Conservation (phyloP, 371 early-diverging fungal species). For the Saksenaea vasiformis region DNA sequence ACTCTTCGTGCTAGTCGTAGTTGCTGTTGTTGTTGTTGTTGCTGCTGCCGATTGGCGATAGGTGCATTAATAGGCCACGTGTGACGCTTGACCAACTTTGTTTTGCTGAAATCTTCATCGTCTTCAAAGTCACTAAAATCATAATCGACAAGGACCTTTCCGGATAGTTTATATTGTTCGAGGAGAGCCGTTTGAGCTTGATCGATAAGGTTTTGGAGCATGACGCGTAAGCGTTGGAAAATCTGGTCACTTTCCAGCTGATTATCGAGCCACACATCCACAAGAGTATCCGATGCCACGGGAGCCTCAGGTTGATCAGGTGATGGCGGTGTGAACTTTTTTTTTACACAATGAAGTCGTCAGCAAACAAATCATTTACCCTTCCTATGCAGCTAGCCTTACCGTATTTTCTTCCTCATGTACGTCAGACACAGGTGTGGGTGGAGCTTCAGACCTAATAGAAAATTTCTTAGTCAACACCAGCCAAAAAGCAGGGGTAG, state of each 20-base stretch:
- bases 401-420: conserved; percentile 14
- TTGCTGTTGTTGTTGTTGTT: background rate
- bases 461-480: background rate
- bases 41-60: background rate
- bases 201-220: conserved; percentile 26
- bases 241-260: conserved; percentile 22
- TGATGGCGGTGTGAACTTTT: conserved; percentile 6
- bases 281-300: conserved; percentile 8
- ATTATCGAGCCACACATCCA: conserved; percentile 17
- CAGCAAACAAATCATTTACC: background rate
- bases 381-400: background rate
- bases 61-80: background rate
- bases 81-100: conserved; percentile 3
- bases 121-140: background rate
- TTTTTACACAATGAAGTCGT: background rate
- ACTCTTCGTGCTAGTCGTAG: conserved; percentile 2
- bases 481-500: background rate
- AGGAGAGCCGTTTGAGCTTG: conserved; percentile 31
- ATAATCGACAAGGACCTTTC: conserved; percentile 22
- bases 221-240: conserved; percentile 27
- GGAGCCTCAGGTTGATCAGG: conserved; percentile 3
- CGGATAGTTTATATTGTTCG: conserved; percentile 26
- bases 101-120: conserved; percentile 14
- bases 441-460: background rate
- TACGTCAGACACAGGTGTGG: background rate